Evolutionary conservation across 176 grass and related monocot species (phyloP).

Genomic region (Eleusine coracana): DNA sequence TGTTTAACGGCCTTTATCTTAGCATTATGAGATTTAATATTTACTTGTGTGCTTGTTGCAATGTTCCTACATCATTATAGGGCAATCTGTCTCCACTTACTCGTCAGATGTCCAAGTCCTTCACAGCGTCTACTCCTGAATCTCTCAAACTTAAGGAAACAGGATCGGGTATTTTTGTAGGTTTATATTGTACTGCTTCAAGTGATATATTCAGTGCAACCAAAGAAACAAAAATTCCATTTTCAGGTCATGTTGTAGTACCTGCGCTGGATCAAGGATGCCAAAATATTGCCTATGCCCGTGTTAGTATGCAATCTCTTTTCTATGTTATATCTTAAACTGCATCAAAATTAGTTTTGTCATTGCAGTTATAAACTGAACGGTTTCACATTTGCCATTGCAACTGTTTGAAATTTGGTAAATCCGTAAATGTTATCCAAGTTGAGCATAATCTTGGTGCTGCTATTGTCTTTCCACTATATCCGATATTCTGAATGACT

Average conservation of each 20-base stretch:
- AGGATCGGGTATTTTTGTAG: constrained; percentile 42
- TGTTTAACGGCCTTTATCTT: not conserved
- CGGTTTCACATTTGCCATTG: not conserved
- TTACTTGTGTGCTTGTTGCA: constrained; percentile 27
- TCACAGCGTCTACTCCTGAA: constrained; percentile 34
- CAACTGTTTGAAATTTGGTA: not conserved
- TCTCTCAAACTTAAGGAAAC: constrained; percentile 45
- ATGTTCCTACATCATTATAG: constrained; percentile 26
- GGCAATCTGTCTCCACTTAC: not conserved
- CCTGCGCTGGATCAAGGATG: constrained; percentile 20
- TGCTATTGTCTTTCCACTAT: not conserved
- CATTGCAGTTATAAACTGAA: not conserved
- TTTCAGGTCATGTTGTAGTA: constrained; percentile 46
- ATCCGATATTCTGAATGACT: not conserved
- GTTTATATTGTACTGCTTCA: not conserved
- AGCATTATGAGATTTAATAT: constrained; percentile 9
- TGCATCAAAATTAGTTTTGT: constrained; percentile 2
- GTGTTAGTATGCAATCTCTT: constrained; percentile 27
- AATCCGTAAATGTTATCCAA: not conserved
- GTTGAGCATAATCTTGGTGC: not conserved
- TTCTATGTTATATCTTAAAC: constrained; percentile 2
- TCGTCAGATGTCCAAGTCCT: not conserved
- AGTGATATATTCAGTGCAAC: constrained; percentile 5
- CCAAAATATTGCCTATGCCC: constrained; percentile 37
- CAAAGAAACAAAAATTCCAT: constrained; percentile 2